Percentiles rank a stretch among this genome's conserved stretches.
Conservation (phyloP, 75 land plant genomes). For the Gnetum montanum region DNA sequence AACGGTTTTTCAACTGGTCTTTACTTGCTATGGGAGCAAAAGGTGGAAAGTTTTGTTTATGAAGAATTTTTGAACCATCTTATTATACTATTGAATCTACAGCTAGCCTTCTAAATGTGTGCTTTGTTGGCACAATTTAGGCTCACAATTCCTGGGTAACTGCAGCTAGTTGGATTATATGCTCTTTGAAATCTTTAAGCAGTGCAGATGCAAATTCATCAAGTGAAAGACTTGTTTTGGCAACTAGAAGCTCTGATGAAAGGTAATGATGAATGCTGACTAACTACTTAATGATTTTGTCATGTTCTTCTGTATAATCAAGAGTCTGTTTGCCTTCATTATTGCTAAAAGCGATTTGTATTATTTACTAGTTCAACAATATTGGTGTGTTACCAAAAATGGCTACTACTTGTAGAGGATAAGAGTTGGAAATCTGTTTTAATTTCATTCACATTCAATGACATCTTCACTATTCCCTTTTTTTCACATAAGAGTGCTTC, state of each 20-base stretch:
- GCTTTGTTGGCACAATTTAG: conserved; percentile 46
- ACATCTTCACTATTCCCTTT: too few species aligned
- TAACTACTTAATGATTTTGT: too few species aligned
- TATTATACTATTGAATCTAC: conserved; percentile 38
- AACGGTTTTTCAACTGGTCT: conserved; percentile 15
- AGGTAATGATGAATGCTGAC: conserved; percentile 32
- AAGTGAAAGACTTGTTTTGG: conserved; percentile 38
- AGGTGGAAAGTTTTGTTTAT: conserved; percentile 67
- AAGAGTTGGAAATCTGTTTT: too few species aligned
- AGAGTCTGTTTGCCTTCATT: too few species aligned
- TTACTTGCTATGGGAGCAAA: conserved; percentile 74
- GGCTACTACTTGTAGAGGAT: too few species aligned
- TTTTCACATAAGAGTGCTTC: too few species aligned
- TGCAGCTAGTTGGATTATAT: conserved; percentile 42
- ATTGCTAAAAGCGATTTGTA: too few species aligned
- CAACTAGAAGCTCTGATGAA: conserved; percentile 76
- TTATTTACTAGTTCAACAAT: too few species aligned
- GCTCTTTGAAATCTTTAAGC: conserved; percentile 7
- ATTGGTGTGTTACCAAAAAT: too few species aligned
- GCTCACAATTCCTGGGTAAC: conserved; percentile 73
- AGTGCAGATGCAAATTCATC: conserved; percentile 12
- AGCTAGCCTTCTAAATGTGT: conserved; percentile 5
- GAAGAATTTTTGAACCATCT: conserved; percentile 43
- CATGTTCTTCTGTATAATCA: too few species aligned
- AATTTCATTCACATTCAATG: too few species aligned